Evolutionary conservation across 352 stramenopile species (phyloP).

Genomic region (Phytopythium kandeliae): DNA sequence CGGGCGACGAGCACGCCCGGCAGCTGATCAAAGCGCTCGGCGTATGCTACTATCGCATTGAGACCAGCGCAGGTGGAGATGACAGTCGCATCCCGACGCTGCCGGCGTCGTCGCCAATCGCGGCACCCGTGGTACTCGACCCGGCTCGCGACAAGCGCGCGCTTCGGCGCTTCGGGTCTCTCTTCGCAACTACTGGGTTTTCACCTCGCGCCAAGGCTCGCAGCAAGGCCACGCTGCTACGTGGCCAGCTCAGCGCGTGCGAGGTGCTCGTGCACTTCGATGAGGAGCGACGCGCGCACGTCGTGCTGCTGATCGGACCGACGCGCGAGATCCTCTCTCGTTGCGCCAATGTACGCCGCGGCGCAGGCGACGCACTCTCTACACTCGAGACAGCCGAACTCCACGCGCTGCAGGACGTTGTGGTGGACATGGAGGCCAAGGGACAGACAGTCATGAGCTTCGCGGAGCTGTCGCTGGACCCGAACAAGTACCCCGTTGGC

Average conservation of each 20-base stretch:
- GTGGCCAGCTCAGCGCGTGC: slow-evolving; percentile 40
- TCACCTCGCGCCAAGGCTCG: slow-evolving; percentile 9
- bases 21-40: slow-evolving; percentile 39
- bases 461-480: slow-evolving; percentile 42
- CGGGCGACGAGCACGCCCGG: slow-evolving; percentile 23
- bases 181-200: slow-evolving; percentile 21
- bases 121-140: slow-evolving; percentile 30
- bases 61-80: slow-evolving; percentile 4
- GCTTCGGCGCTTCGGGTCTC: slow-evolving; percentile 38
- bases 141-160: slow-evolving; percentile 36
- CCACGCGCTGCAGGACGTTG: slow-evolving; percentile 35
- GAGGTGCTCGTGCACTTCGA: slow-evolving; percentile 59
- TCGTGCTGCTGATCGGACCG: slow-evolving; percentile 40
- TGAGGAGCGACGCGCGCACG: slow-evolving; percentile 34
- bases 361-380: slow-evolving; percentile 5
- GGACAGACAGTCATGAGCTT: slow-evolving; percentile 49
- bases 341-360: slow-evolving; percentile 34
- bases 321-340: slow-evolving; percentile 43
- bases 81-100: slow-evolving; percentile 22
- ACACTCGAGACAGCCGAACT: slow-evolving; percentile 38
- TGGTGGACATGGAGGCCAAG: slow-evolving; percentile 34
- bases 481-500: slow-evolving; percentile 29
- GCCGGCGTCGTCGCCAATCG: slow-evolving; percentile 32
- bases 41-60: slow-evolving; percentile 31
- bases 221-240: slow-evolving; percentile 19